phyloP scores from a whole-genome alignment of 768 basidiomycete species.

The Rhodotorula taiwanensis region DNA sequence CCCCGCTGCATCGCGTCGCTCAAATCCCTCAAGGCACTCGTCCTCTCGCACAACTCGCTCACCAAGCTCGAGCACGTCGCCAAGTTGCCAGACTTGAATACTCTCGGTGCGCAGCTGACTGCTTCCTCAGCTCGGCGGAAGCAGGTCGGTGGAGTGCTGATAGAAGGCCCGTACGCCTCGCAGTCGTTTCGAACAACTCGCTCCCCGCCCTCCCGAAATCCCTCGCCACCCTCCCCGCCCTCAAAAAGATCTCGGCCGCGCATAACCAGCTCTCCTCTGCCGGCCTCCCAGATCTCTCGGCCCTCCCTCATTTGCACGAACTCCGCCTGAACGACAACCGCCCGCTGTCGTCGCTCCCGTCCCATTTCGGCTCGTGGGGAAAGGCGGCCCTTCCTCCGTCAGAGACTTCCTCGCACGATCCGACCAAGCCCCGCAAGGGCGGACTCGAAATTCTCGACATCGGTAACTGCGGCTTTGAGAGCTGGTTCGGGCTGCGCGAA shows the following conservation, averaged over 20 bases:
- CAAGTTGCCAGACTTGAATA: constrained; percentile 29
- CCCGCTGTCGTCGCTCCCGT: constrained; percentile 21
- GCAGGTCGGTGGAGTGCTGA: no score
- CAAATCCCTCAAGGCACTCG: constrained; percentile 33
- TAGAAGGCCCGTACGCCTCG: neutral
- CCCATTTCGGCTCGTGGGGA: constrained; percentile 28
- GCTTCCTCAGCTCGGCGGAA: neutral
- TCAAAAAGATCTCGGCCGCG: constrained; percentile 39
- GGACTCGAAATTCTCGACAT: constrained; percentile 34
- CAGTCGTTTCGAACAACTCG: constrained; percentile 37
- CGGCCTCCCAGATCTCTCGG: constrained; percentile 33
- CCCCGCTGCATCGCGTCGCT: constrained; percentile 21
- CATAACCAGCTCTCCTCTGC: constrained; percentile 34
- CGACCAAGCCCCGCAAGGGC: neutral
- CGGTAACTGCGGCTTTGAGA: constrained; percentile 31
- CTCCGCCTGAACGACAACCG: constrained; percentile 35
- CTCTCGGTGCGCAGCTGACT: constrained; percentile 6
- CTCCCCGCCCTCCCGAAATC: constrained; percentile 30
- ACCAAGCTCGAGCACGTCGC: constrained; percentile 23
- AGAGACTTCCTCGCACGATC: neutral
- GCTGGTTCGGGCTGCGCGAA: constrained; percentile 34
- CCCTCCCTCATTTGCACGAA: constrained; percentile 33
- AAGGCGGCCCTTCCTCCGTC: constrained; percentile 10
- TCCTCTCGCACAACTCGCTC: constrained; percentile 35
- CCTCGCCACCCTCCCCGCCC: constrained; percentile 24